A percentile compares a stretch with the other conserved stretches of the same genome.
Conservation (phyloP, 441 rosid species). For the Jatropha multifida region DNA sequence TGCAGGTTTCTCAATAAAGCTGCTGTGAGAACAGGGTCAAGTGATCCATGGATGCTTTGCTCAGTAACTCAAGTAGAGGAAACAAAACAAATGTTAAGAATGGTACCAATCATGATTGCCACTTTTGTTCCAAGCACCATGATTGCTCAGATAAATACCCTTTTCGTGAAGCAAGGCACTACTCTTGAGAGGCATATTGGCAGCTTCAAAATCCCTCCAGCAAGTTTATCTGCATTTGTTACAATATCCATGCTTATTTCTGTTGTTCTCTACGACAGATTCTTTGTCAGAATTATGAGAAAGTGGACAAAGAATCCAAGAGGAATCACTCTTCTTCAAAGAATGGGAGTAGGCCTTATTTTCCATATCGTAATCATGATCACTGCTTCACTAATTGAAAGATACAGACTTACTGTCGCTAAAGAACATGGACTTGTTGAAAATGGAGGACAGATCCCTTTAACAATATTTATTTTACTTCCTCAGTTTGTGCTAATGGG, state of each 20-base stretch:
- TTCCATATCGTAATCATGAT: constrained; percentile 65
- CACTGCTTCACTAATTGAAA: constrained; percentile 54
- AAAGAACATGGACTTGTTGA: constrained; percentile 46
- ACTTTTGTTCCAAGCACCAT: constrained; percentile 75
- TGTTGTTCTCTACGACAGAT: constrained; percentile 63
- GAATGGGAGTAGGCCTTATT: constrained; percentile 75
- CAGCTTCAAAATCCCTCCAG: constrained; percentile 67
- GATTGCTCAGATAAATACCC: constrained; percentile 66
- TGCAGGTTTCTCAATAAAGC: constrained; percentile 75
- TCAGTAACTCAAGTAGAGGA: constrained; percentile 86
- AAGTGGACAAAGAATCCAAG: constrained; percentile 70
- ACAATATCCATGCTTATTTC: constrained; percentile 67
- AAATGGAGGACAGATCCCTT: constrained; percentile 50
- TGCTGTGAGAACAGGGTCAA: constrained; percentile 49
- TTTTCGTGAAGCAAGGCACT: constrained; percentile 84
- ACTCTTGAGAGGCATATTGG: constrained; percentile 64
- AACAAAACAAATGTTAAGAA: constrained; percentile 81
- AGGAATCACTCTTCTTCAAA: constrained; percentile 79
- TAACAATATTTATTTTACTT: constrained; percentile 66
- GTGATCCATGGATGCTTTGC: constrained; percentile 60
- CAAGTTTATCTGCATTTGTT: constrained; percentile 65
- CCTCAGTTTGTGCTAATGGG: constrained; percentile 91
- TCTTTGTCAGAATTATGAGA: constrained; percentile 38
- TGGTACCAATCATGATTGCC: constrained; percentile 65
- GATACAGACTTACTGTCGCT: constrained; percentile 31